Percentiles rank a stretch among this genome's conserved stretches.
Evolutionary conservation across 208 protist genomes (phyloP).

Genomic region (Borovskyia barvae): DNA sequence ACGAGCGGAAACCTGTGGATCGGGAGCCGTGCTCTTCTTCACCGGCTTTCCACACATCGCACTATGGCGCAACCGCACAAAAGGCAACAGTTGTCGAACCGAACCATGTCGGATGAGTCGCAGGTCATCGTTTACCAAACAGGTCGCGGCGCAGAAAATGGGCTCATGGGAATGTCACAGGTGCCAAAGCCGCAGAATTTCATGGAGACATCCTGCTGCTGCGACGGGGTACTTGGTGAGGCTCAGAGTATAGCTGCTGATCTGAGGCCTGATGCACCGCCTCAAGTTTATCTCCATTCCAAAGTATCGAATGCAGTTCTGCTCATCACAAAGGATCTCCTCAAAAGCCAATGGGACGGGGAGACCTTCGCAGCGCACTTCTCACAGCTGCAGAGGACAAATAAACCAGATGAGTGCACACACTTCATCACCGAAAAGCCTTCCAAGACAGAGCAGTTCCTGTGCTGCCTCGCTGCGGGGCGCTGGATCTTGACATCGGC

Average conservation of each 20-base stretch:
- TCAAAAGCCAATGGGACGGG: conserved; percentile 14
- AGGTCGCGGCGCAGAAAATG: not conserved
- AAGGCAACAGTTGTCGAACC: conserved; percentile 1
- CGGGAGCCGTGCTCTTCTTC: conserved; percentile 99
- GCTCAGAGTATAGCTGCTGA: no score
- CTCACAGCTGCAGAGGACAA: conserved; percentile 16
- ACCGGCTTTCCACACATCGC: conserved; percentile 93
- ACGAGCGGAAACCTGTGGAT: conserved; percentile 98
- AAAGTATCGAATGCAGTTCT: conserved; percentile 9
- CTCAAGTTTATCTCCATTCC: not conserved
- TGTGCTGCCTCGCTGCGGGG: conserved; percentile 54
- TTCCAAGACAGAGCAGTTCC: conserved; percentile 57
- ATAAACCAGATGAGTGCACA: conserved; percentile 57
- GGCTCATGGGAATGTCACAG: no score
- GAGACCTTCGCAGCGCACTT: conserved; percentile 7
- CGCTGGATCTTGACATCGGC: conserved; percentile 66
- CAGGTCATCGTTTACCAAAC: conserved; percentile 29
- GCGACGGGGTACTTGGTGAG: no score
- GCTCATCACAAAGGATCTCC: conserved; percentile 21
- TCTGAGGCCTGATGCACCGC: no score
- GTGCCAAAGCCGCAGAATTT: no score
- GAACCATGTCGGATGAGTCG: conserved; percentile 17
- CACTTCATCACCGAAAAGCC: conserved; percentile 68
- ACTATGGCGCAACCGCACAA: not conserved
- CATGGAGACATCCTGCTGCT: no score